Evolutionary conservation across 73 alveolate genomes (phyloP).

Genomic region (Paramecium sonneborni): DNA sequence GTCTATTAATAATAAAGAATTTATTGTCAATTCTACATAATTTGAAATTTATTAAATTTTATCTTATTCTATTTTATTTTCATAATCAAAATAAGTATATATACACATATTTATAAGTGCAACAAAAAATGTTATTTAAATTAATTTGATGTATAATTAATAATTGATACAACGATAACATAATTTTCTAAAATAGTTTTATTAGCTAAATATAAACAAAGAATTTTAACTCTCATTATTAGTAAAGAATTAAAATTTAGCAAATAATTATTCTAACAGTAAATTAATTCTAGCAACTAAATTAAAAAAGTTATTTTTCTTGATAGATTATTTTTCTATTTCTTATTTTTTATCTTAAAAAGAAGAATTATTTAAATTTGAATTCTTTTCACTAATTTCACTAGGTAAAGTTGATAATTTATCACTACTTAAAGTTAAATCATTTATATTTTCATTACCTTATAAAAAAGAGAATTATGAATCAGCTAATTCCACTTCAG

Average conservation of each 20-base stretch:
- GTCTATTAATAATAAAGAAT: neutral
- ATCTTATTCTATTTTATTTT: neutral
- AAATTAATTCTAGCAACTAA: neutral
- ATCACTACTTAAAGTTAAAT: neutral
- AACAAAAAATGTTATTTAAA: neutral
- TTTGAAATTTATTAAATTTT: neutral
- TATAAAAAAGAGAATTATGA: neutral
- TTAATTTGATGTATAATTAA: neutral
- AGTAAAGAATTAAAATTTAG: neutral
- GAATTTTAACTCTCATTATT: slow-evolving; percentile 18
- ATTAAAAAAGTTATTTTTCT: neutral
- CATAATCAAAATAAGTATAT: slow-evolving; percentile 1
- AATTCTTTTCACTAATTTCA: neutral
- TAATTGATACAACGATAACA: neutral
- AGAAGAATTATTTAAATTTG: neutral
- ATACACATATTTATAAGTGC: neutral
- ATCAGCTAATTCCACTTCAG: neutral
- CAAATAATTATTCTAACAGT: neutral
- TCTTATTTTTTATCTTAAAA: neutral
- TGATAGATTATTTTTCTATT: neutral
- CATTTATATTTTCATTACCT: neutral
- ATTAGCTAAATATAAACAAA: neutral
- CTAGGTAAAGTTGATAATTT: neutral
- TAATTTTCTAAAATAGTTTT: neutral
- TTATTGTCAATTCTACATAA: neutral